Conservation (phyloP, 257 asterid species). For the Datura wrightii region DNA sequence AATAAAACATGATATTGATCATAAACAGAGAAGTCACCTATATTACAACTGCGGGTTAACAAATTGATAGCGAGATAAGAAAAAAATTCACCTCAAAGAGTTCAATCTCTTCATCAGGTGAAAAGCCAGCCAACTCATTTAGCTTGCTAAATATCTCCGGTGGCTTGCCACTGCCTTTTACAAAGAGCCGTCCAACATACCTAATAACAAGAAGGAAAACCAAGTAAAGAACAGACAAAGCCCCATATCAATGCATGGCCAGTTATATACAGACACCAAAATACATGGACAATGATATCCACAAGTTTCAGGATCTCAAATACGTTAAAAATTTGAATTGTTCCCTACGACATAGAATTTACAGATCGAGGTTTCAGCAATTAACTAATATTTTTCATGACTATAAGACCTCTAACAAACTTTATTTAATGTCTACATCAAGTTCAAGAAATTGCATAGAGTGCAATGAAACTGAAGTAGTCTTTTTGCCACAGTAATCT, state of each 20-base stretch:
- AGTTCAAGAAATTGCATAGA: not conserved
- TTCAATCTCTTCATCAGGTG: constrained; percentile 77
- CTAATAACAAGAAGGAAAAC: constrained; percentile 46
- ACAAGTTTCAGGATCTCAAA: constrained; percentile 27
- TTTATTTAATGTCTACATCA: constrained; percentile 14
- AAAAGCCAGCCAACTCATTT: constrained; percentile 73
- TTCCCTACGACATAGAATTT: not conserved
- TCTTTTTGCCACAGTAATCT: constrained; percentile 8
- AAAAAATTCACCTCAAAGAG: constrained; percentile 66
- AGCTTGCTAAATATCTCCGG: constrained; percentile 60
- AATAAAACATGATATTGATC: constrained; percentile 28
- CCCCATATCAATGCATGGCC: not conserved
- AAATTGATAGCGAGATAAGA: not conserved
- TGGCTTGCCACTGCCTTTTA: constrained; percentile 69
- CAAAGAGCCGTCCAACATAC: constrained; percentile 77
- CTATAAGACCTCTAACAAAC: not conserved
- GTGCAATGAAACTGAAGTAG: not conserved
- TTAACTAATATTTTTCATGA: constrained; percentile 18
- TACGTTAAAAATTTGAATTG: not conserved
- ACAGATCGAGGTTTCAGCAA: constrained; percentile 11
- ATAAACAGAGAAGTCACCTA: not conserved
- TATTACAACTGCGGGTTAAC: not conserved
- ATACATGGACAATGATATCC: not conserved
- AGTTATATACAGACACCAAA: constrained; percentile 19
- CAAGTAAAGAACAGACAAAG: constrained; percentile 4